Percentiles rank a stretch among this genome's conserved stretches.
Evolutionary conservation across 129 eudicot genomes (phyloP).

Genomic region (Artemisia annua): DNA sequence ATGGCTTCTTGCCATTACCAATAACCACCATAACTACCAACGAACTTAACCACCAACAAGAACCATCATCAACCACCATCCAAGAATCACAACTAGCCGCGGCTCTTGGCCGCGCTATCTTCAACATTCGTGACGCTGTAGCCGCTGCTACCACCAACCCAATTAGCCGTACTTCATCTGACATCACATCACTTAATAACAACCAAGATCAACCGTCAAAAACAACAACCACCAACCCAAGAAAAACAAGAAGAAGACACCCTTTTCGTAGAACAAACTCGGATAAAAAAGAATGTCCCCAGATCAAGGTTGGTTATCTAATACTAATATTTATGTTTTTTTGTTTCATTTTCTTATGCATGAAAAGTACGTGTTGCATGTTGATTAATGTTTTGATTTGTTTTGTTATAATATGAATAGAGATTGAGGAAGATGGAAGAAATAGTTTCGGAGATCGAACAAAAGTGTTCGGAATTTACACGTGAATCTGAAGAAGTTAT

Average conservation of each 20-base stretch:
- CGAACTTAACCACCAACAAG: neutral
- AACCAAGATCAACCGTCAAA: neutral
- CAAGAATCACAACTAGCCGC: conserved; percentile 9
- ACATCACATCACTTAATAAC: neutral
- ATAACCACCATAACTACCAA: neutral
- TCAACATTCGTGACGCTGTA: neutral
- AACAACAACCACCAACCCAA: neutral
- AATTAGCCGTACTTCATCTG: conserved; percentile 3
- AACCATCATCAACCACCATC: conserved; percentile 1
- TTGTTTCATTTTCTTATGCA: neutral
- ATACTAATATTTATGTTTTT: too few species aligned
- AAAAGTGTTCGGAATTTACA: conserved; percentile 6
- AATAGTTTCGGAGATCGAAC: neutral
- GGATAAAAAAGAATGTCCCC: conserved; percentile 1
- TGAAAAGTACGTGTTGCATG: neutral
- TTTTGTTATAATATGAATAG: neutral
- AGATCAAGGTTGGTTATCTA: conserved; percentile 7
- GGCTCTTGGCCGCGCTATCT: neutral
- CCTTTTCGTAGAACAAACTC: conserved; percentile 4
- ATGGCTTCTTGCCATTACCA: conserved; percentile 22
- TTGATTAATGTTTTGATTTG: too few species aligned
- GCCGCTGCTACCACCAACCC: neutral
- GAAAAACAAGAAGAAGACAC: conserved; percentile 4
- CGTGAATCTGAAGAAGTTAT: neutral
- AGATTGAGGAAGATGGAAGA: conserved; percentile 15